Conservation (phyloP, 768 basidiomycete genomes). For the Lactifluus piperatus region DNA sequence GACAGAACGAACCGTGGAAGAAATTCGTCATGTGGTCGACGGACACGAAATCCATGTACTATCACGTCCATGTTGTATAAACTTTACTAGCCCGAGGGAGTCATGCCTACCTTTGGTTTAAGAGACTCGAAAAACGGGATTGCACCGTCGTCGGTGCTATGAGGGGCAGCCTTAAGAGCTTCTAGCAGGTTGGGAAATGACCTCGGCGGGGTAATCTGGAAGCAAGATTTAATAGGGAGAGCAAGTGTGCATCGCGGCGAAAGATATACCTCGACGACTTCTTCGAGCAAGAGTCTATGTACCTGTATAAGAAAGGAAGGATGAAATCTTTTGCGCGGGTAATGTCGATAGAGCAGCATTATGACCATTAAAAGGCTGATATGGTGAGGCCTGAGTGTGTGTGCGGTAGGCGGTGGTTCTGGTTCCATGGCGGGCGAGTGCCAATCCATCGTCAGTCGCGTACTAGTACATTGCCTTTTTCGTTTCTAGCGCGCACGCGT, state of each 20-base stretch:
- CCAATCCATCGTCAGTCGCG: conserved; percentile 14
- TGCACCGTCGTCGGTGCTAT: conserved; percentile 12
- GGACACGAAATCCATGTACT: conserved; percentile 44
- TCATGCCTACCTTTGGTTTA: conserved; percentile 9
- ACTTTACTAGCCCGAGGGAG: background rate
- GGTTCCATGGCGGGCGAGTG: too few species aligned
- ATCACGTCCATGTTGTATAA: background rate
- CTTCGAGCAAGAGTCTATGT: conserved; percentile 57
- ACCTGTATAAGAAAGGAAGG: conserved; percentile 51
- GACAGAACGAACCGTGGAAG: conserved; percentile 28
- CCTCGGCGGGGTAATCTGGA: conserved; percentile 56
- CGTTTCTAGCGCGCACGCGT: too few species aligned
- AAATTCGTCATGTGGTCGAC: conserved; percentile 58
- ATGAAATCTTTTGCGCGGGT: conserved; percentile 44
- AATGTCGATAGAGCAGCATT: conserved; percentile 53
- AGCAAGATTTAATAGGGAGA: conserved; percentile 5
- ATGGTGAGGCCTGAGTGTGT: conserved; percentile 71
- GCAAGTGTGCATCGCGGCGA: background rate
- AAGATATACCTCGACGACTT: conserved; percentile 58
- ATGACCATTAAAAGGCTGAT: conserved; percentile 58
- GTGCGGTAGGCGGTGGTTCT: conserved; percentile 51
- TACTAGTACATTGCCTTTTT: too few species aligned
- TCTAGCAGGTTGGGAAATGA: conserved; percentile 38
- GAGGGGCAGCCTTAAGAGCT: conserved; percentile 19
- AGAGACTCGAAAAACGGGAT: conserved; percentile 17